Evolutionary conservation across 2,329 filamentous ascomycete species (phyloP), one percentile per base, ranked within the genome.

Genomic region (Kalaharituber pfeilii): DNA sequence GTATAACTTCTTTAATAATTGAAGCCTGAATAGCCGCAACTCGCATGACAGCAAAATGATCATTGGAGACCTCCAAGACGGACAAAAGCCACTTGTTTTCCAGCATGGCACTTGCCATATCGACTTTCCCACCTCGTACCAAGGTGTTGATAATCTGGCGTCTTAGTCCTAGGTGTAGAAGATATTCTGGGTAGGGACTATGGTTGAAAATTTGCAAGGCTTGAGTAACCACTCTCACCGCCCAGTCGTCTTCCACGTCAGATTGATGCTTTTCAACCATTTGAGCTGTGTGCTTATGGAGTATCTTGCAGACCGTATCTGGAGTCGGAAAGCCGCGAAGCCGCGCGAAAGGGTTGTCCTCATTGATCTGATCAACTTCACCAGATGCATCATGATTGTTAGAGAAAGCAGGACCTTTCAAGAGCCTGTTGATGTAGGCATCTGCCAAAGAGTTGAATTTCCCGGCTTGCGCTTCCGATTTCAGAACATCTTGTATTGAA

Each of bases 1-100:
- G 47, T 54, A 58, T 58, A 56, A 61, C 18, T 13, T 47, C 42
- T 1, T 47, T 47, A 22, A 47, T 25, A 13, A 47, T 47, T 13
- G 18, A 25, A 13, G 15, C 42, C 42, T 22, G 18, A 13, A 47
- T 5, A 13, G 15, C n/a, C 15, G 25, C n/a, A 5, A 20, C 2
- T 13, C 13, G n/a, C 11, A 20, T 47, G 5, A 22, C 42, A 20
- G 18, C 24, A 20, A 22, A 25, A 11, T 47, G 18, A 11, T 47
- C 42, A 25, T 15, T 22, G 15, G 42, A 47, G 25, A 47, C 25
- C 13, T 25, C n/a, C 9, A 36, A n/a, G n/a, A n/a, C n/a, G n/a
- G n/a, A n/a, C 33, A 39, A 39, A 13, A 47, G 24, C 42, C 42
- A 47, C 11, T 15, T 11, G 2, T 47, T 47, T 13, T 47, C 25